Evolutionary conservation across 2,329 filamentous ascomycete genomes (phyloP), one percentile per base, ranked within the genome.

Genomic region (Aureobasidium musti): DNA sequence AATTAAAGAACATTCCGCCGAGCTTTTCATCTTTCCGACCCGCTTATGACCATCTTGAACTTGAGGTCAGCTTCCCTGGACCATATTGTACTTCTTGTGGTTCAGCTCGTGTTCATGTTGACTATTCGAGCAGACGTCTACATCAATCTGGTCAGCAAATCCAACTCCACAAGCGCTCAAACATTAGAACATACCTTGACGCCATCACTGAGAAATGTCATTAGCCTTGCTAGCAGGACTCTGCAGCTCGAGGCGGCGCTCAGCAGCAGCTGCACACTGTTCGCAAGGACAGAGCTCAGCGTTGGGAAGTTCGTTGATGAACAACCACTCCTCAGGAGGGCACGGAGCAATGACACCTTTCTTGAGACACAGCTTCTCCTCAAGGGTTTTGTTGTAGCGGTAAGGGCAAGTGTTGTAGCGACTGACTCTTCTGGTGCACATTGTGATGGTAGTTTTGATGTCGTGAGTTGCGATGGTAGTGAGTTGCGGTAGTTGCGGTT

Each of bases 221-320:
- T 33, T 45, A 17, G 35, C 13, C 35, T 21, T 56, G 19, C 33
- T 3, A 3, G 7, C n/a, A 17, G 26, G 14, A 14, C 17, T 21
- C 37, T 59, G 26, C 39, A 6, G 17, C 5, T 14, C 39, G 19
- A 43, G 8, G 8, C 26, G 45, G 14, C 57, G 41, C 26, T 35
- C 30, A 17, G 17, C 28, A 17, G 23, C 30, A 6, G 2, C 39
- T 35, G 26, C 19, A 11, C 57, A 61, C 19, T 47, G n/a, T 6
- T 45, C 43, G 35, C 57, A 61, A 35, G 57, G 57, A 30, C 57
- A 61, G 11, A n/a, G 41, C n/a, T 30, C 57, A 17, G 6, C 19
- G 28, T 19, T 49, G 13, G 57, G 57, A 35, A 49, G 43, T 3
- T 49, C 57, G n/a, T 61, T 61, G 28, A 61, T 49, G 43, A 61